These are phyloP conservation scores for Eucalyptus albens DNA, from an alignment of 345 rosid species.

Conservation along the genomic window DNA sequence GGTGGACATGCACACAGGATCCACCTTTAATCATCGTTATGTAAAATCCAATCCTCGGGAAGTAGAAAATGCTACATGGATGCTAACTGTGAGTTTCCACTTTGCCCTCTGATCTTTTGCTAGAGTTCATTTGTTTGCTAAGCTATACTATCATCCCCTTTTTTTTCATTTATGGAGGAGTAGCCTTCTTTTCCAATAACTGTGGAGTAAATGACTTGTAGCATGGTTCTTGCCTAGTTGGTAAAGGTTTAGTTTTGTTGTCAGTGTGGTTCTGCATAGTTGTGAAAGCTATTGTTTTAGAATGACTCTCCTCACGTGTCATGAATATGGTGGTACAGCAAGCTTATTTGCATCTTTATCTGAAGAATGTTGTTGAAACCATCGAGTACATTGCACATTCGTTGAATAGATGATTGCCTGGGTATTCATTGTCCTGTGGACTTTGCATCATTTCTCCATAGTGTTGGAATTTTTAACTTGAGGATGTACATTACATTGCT, in stretches of 20 bases:
- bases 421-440: not conserved
- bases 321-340: not conserved
- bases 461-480: not conserved
- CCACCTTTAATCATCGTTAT: conserved; percentile 41
- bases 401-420: not conserved
- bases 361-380: not conserved
- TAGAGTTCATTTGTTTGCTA: not conserved
- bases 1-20: conserved; percentile 44
- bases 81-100: conserved; percentile 28
- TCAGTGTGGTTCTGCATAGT: not conserved
- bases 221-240: not conserved
- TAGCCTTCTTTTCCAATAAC: not conserved
- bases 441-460: not conserved
- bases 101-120: not conserved
- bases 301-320: not conserved
- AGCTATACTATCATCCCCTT: not conserved
- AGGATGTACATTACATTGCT: not conserved
- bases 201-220: not conserved
- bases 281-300: not conserved
- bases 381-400: not conserved
- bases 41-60: conserved; percentile 47
- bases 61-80: conserved; percentile 48
- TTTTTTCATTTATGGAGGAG: not conserved
- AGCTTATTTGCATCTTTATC: not conserved
- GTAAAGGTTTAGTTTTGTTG: not conserved